Evolutionary conservation across 169 alveolate species (phyloP).

Genomic region (Plasmodium relictum): DNA sequence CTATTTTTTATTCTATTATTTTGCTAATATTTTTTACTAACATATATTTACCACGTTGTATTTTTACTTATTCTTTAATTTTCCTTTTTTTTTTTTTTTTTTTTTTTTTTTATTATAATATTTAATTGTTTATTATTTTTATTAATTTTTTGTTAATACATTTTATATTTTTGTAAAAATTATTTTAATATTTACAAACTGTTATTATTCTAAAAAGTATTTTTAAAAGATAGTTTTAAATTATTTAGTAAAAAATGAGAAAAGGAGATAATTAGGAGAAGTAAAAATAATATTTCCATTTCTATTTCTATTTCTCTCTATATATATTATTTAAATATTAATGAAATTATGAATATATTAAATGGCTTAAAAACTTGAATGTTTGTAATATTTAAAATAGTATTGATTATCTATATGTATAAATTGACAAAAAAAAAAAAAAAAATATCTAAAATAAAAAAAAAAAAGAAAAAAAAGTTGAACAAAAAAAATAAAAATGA

Average conservation of each 20-base stretch:
- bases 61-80: conserved; percentile 15
- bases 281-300: too few species aligned
- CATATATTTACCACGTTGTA: neutral
- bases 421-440: too few species aligned
- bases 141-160: conserved; percentile 14
- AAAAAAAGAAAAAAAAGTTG: neutral
- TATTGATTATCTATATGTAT: too few species aligned
- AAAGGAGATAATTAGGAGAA: too few species aligned
- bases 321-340: too few species aligned
- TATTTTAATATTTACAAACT: conserved; percentile 41
- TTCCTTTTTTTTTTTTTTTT: conserved; percentile 12
- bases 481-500: neutral
- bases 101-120: neutral
- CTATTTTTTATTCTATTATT: neutral
- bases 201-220: neutral
- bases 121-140: neutral
- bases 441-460: too few species aligned
- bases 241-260: too few species aligned
- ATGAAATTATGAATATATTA: too few species aligned
- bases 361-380: too few species aligned
- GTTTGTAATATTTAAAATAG: too few species aligned
- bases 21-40: neutral
- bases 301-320: too few species aligned
- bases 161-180: conserved; percentile 18
- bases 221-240: conserved; percentile 14